Conservation (phyloP, 2,329 filamentous ascomycete genomes). For the Aspergillus sp. region DNA sequence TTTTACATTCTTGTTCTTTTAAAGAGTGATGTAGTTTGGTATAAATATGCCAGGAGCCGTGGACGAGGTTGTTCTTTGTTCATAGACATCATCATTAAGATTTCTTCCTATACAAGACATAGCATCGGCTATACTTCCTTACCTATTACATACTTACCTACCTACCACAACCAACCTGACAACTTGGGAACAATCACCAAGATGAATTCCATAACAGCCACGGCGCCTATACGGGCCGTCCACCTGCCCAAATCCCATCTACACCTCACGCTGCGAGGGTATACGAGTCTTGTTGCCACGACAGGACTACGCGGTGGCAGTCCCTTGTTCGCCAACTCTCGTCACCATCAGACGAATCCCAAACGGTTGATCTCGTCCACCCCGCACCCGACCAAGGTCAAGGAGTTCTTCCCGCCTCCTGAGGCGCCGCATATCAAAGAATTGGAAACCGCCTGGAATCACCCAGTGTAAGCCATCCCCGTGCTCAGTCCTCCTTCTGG, state of each 20-base stretch:
- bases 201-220: constrained; percentile 32
- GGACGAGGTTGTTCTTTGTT: neutral
- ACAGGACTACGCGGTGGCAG: constrained; percentile 24
- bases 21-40: neutral
- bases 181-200: neutral
- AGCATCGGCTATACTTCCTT: neutral
- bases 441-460: constrained; percentile 67
- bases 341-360: constrained; percentile 10
- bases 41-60: constrained; percentile 6
- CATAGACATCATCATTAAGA: neutral
- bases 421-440: constrained; percentile 61
- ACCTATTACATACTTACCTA: neutral
- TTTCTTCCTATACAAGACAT: neutral
- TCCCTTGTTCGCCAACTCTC: constrained; percentile 16
- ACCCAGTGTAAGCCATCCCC: constrained; percentile 52
- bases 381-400: constrained; percentile 31
- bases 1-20: neutral
- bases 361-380: constrained; percentile 41
- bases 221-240: constrained; percentile 28
- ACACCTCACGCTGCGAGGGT: constrained; percentile 24
- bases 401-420: constrained; percentile 58
- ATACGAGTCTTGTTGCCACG: constrained; percentile 23
- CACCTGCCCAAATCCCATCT: constrained; percentile 26
- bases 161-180: neutral
- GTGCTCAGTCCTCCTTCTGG: neutral